phyloP scores from a whole-genome alignment of 2,329 filamentous ascomycete species.

The Phyllosticta citrichinensis region DNA sequence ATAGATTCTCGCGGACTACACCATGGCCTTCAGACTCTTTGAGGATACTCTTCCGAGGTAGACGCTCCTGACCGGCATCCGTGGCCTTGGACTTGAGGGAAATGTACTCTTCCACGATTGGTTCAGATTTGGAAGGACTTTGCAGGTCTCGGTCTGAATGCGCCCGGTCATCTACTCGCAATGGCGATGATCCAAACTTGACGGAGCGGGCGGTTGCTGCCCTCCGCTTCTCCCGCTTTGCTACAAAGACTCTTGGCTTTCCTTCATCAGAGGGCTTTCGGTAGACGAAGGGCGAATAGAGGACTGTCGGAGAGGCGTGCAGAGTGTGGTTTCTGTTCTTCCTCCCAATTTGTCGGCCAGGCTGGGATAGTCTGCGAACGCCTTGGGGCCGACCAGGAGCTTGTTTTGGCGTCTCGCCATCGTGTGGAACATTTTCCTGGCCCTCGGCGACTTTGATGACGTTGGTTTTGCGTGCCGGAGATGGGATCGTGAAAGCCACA shows the following conservation, averaged over 20 bases:
- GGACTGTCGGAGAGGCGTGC: constrained; percentile 17
- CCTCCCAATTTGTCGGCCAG: neutral
- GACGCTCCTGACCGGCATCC: no score
- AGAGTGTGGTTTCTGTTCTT: constrained; percentile 10
- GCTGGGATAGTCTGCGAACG: neutral
- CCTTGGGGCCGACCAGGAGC: neutral
- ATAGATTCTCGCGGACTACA: no score
- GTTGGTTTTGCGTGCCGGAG: neutral
- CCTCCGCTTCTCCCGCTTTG: neutral
- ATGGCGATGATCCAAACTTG: neutral
- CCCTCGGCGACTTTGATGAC: neutral
- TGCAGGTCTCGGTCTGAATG: no score
- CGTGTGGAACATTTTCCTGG: neutral
- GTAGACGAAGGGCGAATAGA: constrained; percentile 20
- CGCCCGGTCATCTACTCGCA: no score
- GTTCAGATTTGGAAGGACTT: constrained; percentile 10
- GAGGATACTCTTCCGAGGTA: no score
- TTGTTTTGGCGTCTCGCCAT: neutral
- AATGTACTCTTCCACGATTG: neutral
- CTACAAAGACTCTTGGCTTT: neutral
- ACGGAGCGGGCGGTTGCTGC: neutral
- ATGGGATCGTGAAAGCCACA: neutral
- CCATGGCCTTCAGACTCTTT: no score
- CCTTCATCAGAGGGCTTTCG: constrained; percentile 14
- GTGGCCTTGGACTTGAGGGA: no score